Evolutionary conservation across 805 yeast genomes (phyloP).

Genomic region (Candida silvicultrix): DNA sequence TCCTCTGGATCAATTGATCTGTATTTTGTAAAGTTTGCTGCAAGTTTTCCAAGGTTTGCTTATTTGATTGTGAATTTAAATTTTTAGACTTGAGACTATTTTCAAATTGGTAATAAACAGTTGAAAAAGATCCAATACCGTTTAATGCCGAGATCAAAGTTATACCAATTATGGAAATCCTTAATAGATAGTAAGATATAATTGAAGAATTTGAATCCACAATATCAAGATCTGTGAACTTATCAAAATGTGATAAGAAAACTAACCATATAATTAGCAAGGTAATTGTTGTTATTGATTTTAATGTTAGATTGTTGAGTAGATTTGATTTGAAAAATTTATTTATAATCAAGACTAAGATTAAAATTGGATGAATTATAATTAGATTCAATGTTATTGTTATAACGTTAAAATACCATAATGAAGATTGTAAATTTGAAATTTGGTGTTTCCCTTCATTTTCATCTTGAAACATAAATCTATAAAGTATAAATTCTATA

Average conservation of each 20-base stretch:
- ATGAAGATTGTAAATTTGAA: not conserved
- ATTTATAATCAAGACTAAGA: conserved; percentile 11
- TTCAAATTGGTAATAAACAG: conserved; percentile 19
- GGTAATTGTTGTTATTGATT: conserved; percentile 1
- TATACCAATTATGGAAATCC: conserved; percentile 20
- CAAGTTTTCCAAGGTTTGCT: conserved; percentile 7
- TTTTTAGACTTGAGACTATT: conserved; percentile 2
- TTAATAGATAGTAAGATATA: conserved; percentile 10
- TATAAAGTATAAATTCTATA: conserved; percentile 19
- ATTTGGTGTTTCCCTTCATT: not conserved
- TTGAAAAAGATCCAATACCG: conserved; percentile 23
- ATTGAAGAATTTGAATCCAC: conserved; percentile 6
- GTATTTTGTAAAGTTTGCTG: conserved; percentile 13
- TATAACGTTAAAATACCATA: not conserved
- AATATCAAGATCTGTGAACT: conserved; percentile 14
- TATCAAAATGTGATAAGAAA: conserved; percentile 14
- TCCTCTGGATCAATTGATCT: conserved; percentile 13
- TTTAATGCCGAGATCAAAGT: conserved; percentile 20
- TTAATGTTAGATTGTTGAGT: conserved; percentile 6
- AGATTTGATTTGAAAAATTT: conserved; percentile 11
- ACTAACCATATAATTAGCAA: conserved; percentile 12
- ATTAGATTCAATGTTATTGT: conserved; percentile 7
- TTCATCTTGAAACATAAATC: conserved; percentile 7
- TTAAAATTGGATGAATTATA: conserved; percentile 15
- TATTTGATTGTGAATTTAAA: conserved; percentile 1